Base-by-base conservation (phyloP, 2,329 filamentous ascomycete genomes). In the Hymenoscyphus infarciens region DNA sequence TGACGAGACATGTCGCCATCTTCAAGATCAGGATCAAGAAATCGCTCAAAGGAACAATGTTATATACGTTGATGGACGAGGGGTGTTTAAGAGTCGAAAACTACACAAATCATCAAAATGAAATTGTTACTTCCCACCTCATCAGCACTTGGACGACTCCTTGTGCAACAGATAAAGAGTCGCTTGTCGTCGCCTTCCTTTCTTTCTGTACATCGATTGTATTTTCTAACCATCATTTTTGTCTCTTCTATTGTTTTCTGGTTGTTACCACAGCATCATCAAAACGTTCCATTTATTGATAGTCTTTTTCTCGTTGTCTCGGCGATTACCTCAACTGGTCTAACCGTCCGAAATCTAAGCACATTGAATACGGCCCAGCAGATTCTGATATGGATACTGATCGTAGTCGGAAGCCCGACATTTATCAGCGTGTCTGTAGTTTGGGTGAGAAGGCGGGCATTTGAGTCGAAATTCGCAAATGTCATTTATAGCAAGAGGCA, bases 361-460 rank as follows among this genome's bases (percentile, higher is more conserved):
- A 77, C 79, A 27, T 71, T 91, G 69, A 90, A 85, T 45, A 87
- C 83, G 0, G 88, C 86, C 71, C 88, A 91, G 73, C 89, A 91
- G 72, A 75, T 83, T 33, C 75, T 89, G 42, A 77, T 91, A 10
- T 89, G 87, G 68, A 63, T 87, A 2, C 77, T 90, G 55, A 87
- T 91, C 64, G 78, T 90, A 56, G 72, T 88, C 7, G 89, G 89
- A 1, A 86, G 85, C 61, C 79, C 83, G n/a, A 84, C 90, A n/a
- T 85, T 87, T 71, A 84, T 91, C 1, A 87, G 84, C 1, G 82
- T 84, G 35, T 84, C 83, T 66, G 87, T 89, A 2, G 81, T 91
- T 2, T 75, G 82, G 57, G 80, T 86, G 7, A 78, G 87, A 45
- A 84, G 82, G 68, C 77, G 79, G 63, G 84, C 83, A 15, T 91